Evolutionary conservation across 2,329 filamentous ascomycete genomes (phyloP).

Genomic region (Thermothelomyces thermophilus): DNA sequence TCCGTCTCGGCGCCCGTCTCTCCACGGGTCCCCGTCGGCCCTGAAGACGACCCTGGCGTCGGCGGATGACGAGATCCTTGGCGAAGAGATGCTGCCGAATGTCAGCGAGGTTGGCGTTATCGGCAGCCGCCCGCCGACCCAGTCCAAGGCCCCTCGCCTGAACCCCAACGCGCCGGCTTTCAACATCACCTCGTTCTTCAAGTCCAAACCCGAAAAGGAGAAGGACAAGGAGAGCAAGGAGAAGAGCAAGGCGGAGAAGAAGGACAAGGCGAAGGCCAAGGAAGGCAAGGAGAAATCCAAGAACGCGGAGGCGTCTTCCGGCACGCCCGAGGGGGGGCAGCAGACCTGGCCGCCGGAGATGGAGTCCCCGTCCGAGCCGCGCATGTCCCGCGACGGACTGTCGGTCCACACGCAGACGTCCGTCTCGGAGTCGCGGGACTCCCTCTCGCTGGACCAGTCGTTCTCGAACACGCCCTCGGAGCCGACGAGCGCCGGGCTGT

Average conservation of each 20-base stretch:
- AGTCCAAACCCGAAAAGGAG: slow-evolving; percentile 35
- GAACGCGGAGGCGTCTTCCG: slow-evolving; percentile 26
- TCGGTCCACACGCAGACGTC: slow-evolving; percentile 54
- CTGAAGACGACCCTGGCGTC: slow-evolving; percentile 56
- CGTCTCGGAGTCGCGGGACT: slow-evolving; percentile 54
- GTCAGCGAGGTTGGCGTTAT: slow-evolving; percentile 63
- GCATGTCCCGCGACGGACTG: slow-evolving; percentile 49
- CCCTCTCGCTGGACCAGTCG: slow-evolving; percentile 48
- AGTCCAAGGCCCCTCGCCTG: slow-evolving; percentile 41
- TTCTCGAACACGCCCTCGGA: slow-evolving; percentile 54
- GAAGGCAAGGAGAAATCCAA: slow-evolving; percentile 35
- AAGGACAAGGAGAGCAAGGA: slow-evolving; percentile 36
- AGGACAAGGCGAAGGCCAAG: slow-evolving; percentile 34
- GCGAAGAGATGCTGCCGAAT: slow-evolving; percentile 49
- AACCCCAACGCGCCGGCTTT: slow-evolving; percentile 90
- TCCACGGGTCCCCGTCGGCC: slow-evolving; percentile 66
- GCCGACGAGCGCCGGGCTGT: slow-evolving; percentile 34
- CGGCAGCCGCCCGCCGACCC: slow-evolving; percentile 61
- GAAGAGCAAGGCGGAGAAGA: slow-evolving; percentile 30
- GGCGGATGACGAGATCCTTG: slow-evolving; percentile 58
- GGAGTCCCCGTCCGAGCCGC: slow-evolving; percentile 47
- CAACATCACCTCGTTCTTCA: slow-evolving; percentile 59
- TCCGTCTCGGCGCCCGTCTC: slow-evolving; percentile 72
- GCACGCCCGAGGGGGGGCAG: slow-evolving; percentile 32
- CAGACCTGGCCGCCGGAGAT: slow-evolving; percentile 36